Evolutionary conservation across 306 rosid species (phyloP), one percentile per base, ranked within the genome.

Genomic region (Gynostemma pentaphyllum): DNA sequence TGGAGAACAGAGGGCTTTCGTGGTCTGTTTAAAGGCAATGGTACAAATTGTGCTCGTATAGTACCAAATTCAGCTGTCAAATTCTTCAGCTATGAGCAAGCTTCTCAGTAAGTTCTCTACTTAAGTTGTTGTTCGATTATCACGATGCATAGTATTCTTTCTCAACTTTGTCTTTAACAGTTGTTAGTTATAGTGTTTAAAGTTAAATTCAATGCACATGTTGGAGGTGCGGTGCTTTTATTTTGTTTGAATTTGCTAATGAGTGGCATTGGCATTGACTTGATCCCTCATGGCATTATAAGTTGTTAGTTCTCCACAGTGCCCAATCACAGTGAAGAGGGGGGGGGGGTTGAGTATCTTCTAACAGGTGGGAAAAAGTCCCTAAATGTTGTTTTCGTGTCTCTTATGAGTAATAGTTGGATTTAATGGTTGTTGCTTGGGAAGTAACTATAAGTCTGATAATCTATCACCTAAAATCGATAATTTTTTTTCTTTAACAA

Each of bases 81-180:
- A 77, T 92, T 92, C 80, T 92, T 92, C 90, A 86, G 99, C 83
- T 92, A 92, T 22, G 99, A 88, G 81, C 90, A 92, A 78, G 99
- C 99, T 60, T 88, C 96, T 12, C 82, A 83, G 97, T 92, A 86
- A 56, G 80, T 74, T 71, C 75, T 67, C 64, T 36, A 36, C 45
- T 69, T 13, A 30, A n/a, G 40, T 47, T 46, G 44, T 40, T 37
- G 47, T 30, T 34, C 50, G 55, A 56, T 41, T 24, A 15, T 4
- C 9, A 13, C 24, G 11, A 39, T 52, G 60, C 39, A 27, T 5
- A 15, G 6, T 53, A 28, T 53, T 41, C 36, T 39, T 3, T 12
- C 13, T 24, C 49, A n/a, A 60, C 9, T 40, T 61, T 61, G 13
- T 47, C 50, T 14, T 61, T 29, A 13, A 19, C 37, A 14, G 14